Evolutionary conservation across 768 basidiomycete species (phyloP).

Genomic region (Holtermannia corniformis): DNA sequence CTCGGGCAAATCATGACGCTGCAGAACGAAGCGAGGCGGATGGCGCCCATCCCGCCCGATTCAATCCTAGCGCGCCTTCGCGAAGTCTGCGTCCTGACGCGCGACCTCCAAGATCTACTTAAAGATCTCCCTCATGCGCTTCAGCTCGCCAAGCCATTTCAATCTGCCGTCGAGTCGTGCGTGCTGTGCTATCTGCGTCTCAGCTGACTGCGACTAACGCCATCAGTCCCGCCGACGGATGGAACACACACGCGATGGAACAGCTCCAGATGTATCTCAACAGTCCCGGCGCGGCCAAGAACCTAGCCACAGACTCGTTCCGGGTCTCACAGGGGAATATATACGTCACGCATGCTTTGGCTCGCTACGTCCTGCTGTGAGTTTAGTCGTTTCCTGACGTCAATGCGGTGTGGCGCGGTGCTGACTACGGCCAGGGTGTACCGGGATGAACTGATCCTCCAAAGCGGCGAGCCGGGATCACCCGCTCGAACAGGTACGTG

Average conservation of each 20-base stretch:
- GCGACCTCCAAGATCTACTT: constrained; percentile 10
- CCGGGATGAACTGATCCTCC: constrained; percentile 21
- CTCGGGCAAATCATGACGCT: constrained; percentile 19
- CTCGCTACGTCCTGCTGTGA: constrained; percentile 21
- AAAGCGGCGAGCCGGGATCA: constrained; percentile 11
- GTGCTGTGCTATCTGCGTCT: neutral
- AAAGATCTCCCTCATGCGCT: constrained; percentile 16
- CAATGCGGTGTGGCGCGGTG: neutral
- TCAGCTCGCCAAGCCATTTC: constrained; percentile 9
- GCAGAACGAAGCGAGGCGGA: constrained; percentile 16
- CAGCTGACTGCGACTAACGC: neutral
- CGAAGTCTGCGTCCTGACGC: constrained; percentile 13
- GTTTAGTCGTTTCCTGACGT: neutral
- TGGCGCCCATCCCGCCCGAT: constrained; percentile 17
- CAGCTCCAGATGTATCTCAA: constrained; percentile 22
- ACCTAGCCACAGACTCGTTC: constrained; percentile 18
- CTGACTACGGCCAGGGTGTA: constrained; percentile 5
- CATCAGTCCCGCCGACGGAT: too few species aligned
- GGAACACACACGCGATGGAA: constrained; percentile 19
- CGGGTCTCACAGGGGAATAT: constrained; percentile 23
- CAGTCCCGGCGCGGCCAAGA: constrained; percentile 18
- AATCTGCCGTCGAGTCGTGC: constrained; percentile 7
- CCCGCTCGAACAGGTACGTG: constrained; percentile 12
- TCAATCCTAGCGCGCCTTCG: constrained; percentile 7
- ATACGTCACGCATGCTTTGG: constrained; percentile 29